Evolutionary conservation across 2,329 filamentous ascomycete species (phyloP).

Genomic region (Chrysosporium keratinophilum): DNA sequence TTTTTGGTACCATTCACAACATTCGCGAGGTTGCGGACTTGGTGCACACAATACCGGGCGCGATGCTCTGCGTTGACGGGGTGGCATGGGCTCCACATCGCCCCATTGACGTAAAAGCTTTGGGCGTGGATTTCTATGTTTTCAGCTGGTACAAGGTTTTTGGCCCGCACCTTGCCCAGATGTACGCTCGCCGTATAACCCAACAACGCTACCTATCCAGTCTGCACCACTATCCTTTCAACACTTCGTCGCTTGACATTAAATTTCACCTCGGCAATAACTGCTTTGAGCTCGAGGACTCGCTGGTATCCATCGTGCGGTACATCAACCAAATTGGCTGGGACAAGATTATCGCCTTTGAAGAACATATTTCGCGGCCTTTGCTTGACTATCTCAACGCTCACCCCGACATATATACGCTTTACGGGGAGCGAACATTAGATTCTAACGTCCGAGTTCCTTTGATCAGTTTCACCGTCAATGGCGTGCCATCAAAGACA

Average conservation of each 20-base stretch:
- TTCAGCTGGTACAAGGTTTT: conserved; percentile 10
- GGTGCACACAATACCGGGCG: conserved; percentile 5
- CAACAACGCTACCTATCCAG: conserved; percentile 22
- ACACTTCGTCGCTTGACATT: background rate
- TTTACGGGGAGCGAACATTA: conserved; percentile 46
- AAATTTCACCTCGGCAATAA: conserved; percentile 8
- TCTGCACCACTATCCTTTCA: conserved; percentile 32
- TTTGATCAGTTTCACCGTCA: conserved; percentile 53
- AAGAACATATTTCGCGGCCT: conserved; percentile 46
- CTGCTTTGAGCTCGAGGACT: conserved; percentile 9
- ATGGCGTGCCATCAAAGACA: conserved; percentile 6
- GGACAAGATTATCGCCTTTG: conserved; percentile 46
- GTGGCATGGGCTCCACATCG: conserved; percentile 7
- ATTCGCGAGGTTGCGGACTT: conserved; percentile 3
- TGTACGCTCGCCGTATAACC: background rate
- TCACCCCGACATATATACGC: conserved; percentile 40
- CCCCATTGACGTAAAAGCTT: conserved; percentile 4
- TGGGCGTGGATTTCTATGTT: conserved; percentile 4
- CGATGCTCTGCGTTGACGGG: conserved; percentile 5
- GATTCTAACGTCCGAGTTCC: conserved; percentile 45
- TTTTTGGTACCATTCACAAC: conserved; percentile 6
- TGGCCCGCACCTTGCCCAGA: conserved; percentile 43
- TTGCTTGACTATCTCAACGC: conserved; percentile 49
- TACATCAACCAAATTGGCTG: conserved; percentile 45
- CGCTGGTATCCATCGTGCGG: conserved; percentile 36